Evolutionary conservation across 2,329 filamentous ascomycete genomes (phyloP).

Genomic region (Botryotinia narcissicola): DNA sequence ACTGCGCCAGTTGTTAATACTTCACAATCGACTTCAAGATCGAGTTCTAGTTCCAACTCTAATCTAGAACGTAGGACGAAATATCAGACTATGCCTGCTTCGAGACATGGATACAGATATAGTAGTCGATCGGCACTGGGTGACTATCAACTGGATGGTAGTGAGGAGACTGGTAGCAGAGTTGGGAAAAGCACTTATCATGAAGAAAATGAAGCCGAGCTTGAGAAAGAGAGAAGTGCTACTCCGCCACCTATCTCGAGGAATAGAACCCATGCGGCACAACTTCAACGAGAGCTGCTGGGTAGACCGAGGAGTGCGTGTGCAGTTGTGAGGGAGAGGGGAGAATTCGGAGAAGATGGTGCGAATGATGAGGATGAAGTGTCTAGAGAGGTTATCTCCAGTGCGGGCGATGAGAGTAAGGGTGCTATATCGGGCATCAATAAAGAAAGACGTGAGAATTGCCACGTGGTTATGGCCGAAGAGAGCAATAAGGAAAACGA

Average conservation of each 20-base stretch:
- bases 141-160: constrained; percentile 8
- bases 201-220: background rate
- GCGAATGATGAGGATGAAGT: constrained; percentile 1
- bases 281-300: constrained; percentile 1
- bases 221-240: constrained; percentile 27
- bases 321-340: constrained; percentile 5
- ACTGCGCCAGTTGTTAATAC: background rate
- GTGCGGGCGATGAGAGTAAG: background rate
- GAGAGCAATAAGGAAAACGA: constrained; percentile 12
- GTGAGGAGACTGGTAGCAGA: constrained; percentile 2
- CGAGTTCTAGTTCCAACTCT: background rate
- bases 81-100: constrained; percentile 4
- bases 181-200: constrained; percentile 15
- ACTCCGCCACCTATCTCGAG: constrained; percentile 36
- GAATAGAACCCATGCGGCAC: constrained; percentile 17
- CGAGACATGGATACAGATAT: background rate
- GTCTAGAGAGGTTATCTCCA: background rate
- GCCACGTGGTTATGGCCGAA: background rate
- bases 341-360: constrained; percentile 14
- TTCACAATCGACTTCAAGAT: background rate
- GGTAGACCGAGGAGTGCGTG: constrained; percentile 27
- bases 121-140: background rate
- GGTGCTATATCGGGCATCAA: background rate
- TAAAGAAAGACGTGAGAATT: constrained; percentile 19
- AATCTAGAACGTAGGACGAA: background rate